Evolutionary conservation across 2,329 filamentous ascomycete genomes (phyloP).

Genomic region (Nothomitra cinnamomea): DNA sequence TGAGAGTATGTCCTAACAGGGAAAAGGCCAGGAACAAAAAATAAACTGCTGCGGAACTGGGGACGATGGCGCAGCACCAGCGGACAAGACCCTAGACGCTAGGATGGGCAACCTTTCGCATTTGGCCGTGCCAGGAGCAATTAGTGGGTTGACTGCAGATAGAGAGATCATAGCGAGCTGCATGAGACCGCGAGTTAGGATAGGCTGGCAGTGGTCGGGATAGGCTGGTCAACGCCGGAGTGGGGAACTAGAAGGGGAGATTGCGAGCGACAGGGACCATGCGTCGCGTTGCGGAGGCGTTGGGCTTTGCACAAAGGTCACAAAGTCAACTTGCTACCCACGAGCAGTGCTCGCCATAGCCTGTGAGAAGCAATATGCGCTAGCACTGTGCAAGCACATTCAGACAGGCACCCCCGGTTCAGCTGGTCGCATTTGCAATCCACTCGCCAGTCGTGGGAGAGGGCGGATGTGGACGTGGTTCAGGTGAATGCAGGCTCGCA

Average conservation of each 20-base stretch:
- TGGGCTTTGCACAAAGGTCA: not conserved
- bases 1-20: not conserved
- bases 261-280: slow-evolving; percentile 2
- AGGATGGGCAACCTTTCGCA: not conserved
- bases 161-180: slow-evolving; percentile 1
- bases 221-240: slow-evolving; percentile 1
- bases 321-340: not conserved
- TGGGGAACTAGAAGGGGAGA: slow-evolving; percentile 1
- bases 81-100: not conserved
- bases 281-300: not conserved
- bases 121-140: not conserved
- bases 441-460: not conserved
- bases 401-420: not conserved
- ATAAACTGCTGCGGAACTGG: not conserved
- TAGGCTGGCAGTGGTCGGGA: not conserved
- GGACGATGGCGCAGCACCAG: not conserved
- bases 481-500: slow-evolving; percentile 3
- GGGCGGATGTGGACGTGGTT: not conserved
- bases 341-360: not conserved
- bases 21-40: slow-evolving; percentile 3
- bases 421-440: not conserved
- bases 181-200: not conserved
- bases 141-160: slow-evolving; percentile 1
- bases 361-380: not conserved
- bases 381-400: slow-evolving; percentile 1